Evolutionary conservation across 139 green algal genomes (phyloP).

Genomic region (Chloropicon primus): DNA sequence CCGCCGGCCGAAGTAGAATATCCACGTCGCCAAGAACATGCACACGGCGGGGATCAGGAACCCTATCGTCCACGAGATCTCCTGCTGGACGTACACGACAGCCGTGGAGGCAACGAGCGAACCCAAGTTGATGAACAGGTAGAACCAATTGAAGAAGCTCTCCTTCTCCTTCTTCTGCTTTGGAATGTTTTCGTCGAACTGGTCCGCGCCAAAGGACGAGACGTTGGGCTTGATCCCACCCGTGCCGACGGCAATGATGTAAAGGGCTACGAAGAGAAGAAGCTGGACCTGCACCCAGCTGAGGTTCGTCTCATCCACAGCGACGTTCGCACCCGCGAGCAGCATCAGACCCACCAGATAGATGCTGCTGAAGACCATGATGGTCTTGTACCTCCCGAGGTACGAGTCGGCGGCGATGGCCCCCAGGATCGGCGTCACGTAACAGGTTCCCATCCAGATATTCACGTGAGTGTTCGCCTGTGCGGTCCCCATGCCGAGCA

Average conservation of each 20-base stretch:
- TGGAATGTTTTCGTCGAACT: slow-evolving; percentile 74
- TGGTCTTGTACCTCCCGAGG: slow-evolving; percentile 90
- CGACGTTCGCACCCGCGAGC: slow-evolving; percentile 2
- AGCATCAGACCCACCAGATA: slow-evolving; percentile 62
- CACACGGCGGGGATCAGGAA: not conserved
- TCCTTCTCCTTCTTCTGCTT: slow-evolving; percentile 41
- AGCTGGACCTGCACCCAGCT: slow-evolving; percentile 26
- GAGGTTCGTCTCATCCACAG: not conserved
- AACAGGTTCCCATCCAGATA: slow-evolving; percentile 84
- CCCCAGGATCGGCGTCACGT: slow-evolving; percentile 82
- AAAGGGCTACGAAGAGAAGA: slow-evolving; percentile 51
- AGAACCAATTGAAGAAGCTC: slow-evolving; percentile 96
- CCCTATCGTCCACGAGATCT: not conserved
- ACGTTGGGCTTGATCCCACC: slow-evolving; percentile 98
- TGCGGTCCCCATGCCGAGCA: not conserved
- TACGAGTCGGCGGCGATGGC: slow-evolving; percentile 76
- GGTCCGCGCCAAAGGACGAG: slow-evolving; percentile 87
- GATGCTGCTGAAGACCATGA: slow-evolving; percentile 80
- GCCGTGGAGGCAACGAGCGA: slow-evolving; percentile 27
- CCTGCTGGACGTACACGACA: not conserved
- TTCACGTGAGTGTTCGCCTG: slow-evolving; percentile 64
- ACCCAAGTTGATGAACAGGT: slow-evolving; percentile 92
- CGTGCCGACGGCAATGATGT: slow-evolving; percentile 77
- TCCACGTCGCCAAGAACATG: not conserved
- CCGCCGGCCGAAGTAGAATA: not conserved